Conservation (phyloP, 495 filamentous ascomycete genomes). For the Aspergillus nanangensis region DNA sequence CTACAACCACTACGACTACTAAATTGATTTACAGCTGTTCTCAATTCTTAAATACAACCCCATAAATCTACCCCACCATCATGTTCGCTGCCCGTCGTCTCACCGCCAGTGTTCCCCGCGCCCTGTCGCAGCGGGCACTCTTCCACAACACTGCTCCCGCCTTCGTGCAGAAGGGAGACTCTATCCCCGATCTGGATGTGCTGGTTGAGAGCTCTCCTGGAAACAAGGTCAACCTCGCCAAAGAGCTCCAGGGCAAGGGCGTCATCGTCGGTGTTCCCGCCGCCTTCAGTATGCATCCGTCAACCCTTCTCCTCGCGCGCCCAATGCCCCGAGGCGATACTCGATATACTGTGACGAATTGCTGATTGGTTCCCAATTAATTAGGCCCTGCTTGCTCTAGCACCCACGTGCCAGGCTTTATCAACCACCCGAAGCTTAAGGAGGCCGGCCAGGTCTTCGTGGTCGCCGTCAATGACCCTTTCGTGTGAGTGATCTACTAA, state of each 20-base stretch:
- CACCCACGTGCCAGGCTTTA: constrained; percentile 77
- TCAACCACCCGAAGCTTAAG: constrained; percentile 67
- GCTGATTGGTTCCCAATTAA: too few species aligned
- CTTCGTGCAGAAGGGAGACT: constrained; percentile 55
- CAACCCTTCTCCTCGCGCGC: neutral
- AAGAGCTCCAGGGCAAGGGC: constrained; percentile 67
- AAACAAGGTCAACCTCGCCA: constrained; percentile 80
- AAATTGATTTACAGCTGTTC: too few species aligned
- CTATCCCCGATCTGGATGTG: constrained; percentile 58
- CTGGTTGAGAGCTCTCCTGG: constrained; percentile 59
- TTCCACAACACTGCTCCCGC: constrained; percentile 54
- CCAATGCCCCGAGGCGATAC: too few species aligned
- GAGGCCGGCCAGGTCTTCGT: constrained; percentile 79
- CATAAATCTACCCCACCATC: neutral
- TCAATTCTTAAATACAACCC: neutral
- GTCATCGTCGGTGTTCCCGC: constrained; percentile 88
- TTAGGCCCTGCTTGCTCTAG: constrained; percentile 69
- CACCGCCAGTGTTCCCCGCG: constrained; percentile 31
- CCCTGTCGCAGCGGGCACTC: constrained; percentile 29
- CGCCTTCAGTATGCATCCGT: constrained; percentile 63
- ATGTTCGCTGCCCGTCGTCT: constrained; percentile 45
- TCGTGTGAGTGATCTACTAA: constrained; percentile 72
- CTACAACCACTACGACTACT: too few species aligned
- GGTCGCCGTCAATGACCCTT: constrained; percentile 89
- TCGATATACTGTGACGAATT: too few species aligned